Base-by-base conservation (phyloP, 1,284 basidiomycete genomes). In the Rhodotorula sp. region DNA sequence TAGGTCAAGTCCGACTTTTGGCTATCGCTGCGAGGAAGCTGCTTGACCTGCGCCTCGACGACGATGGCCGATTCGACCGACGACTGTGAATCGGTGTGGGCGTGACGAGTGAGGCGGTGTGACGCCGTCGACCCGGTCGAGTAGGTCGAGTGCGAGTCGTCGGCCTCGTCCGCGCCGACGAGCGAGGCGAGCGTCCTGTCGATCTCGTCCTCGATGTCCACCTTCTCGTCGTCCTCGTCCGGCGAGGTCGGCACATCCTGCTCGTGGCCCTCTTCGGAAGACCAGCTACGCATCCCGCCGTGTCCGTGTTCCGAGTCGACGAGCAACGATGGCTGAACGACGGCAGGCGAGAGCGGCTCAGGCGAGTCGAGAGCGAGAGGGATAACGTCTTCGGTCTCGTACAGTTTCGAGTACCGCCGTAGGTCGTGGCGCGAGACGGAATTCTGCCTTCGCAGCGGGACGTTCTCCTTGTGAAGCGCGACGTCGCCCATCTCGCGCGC, bases 141-240 rank as follows among this genome's bases (percentile, higher is more conserved):
- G n/a, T 59, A 56, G 3, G 39, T 44, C 39, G 34, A 51, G 22
- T 22, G 44, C n/a, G 58, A 60, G 62, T 22, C 34, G 46, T 57
- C 27, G 60, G 29, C 34, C 30, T 48, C 52, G 56, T 53, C 29
- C 39, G 39, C 39, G 36, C 59, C 30, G 64, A 56, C 62, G 24
- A 72, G 66, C 19, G 58, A 59, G 2, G 71, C 71, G 51, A 72
- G 65, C 47, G 67, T 70, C 32, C 60, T 62, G n/a, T 72, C 65
- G 29, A 72, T 66, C 64, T 70, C 71, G 30, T 34, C 7, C 46
- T 69, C 67, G 62, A 72, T 49, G 30, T 64, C 61, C 44, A 51
- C 58, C 34, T 66, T 49, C 53, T 34, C 57, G 20, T 67, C 68
- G 53, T 47, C 58, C n/a, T 49, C 44, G 30, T 46, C 29, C 19